Evolutionary conservation across 2,329 filamentous ascomycete genomes (phyloP).

Genomic region (Neospermospora avenae): DNA sequence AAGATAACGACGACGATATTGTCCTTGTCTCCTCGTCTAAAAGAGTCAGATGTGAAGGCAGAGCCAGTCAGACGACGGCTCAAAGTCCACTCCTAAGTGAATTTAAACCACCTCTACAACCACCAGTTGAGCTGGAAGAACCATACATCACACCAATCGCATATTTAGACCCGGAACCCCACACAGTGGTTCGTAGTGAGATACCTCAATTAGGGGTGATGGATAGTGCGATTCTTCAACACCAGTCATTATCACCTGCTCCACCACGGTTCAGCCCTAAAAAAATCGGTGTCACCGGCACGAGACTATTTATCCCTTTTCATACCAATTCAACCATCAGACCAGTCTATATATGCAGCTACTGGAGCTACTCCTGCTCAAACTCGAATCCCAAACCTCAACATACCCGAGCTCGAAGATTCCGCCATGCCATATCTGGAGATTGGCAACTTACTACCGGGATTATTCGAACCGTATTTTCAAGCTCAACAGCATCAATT

Average conservation of each 20-base stretch:
- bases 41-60: background rate
- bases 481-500: background rate
- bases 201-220: background rate
- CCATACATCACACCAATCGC: background rate
- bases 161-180: background rate
- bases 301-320: background rate
- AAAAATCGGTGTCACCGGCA: background rate
- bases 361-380: background rate
- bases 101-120: background rate
- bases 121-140: background rate
- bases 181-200: background rate
- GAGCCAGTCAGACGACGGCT: no score
- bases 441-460: background rate
- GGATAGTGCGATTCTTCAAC: background rate
- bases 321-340: background rate
- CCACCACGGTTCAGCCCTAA: background rate
- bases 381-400: background rate
- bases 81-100: background rate
- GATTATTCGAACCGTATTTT: background rate
- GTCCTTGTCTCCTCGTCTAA: background rate
- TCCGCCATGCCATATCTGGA: background rate
- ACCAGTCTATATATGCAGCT: background rate
- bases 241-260: background rate
- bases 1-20: background rate
- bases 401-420: background rate